Percentiles rank a stretch among this genome's conserved stretches.
Evolutionary conservation across 306 rosid genomes (phyloP).

Genomic region (Medicago truncatula): MtrunA17r5.0-ANR NC_053045.1:58057001-58057500

Average conservation of each 20-base stretch:
- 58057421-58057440: constrained; percentile 83
- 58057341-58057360: no score
- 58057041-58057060: not conserved
- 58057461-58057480: constrained; percentile 70
- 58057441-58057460: constrained; percentile 80
- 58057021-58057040: constrained; percentile 73
- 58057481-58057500: not conserved
- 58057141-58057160: constrained; percentile 83
- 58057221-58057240: not conserved
- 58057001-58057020: constrained; percentile 73
- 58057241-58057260: not conserved
- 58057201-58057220: constrained; percentile 57
- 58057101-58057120: not conserved
- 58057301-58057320: not conserved
- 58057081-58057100: not conserved
- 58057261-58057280: not conserved
- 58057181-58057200: constrained; percentile 78
- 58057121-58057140: constrained; percentile 73
- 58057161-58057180: constrained; percentile 63
- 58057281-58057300: not conserved
- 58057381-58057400: no score
- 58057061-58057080: not conserved
- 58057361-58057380: not conserved
- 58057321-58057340: not conserved
- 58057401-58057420: not conserved